phyloP scores from a whole-genome alignment of 768 basidiomycete genomes.

The Grammothele lineata region DNA sequence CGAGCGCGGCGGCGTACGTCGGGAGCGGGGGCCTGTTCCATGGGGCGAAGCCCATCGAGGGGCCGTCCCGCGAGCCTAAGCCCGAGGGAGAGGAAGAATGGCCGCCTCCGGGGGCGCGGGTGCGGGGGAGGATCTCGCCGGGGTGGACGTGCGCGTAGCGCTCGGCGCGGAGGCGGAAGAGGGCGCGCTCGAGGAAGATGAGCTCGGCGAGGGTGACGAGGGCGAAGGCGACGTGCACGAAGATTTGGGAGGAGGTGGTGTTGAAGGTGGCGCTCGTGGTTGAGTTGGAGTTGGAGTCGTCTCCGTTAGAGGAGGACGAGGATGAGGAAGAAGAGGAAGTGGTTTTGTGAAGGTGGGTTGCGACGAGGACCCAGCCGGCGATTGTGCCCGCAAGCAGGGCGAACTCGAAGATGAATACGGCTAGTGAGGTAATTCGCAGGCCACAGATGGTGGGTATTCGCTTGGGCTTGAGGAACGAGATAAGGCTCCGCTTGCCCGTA shows the following conservation, averaged over 20 bases:
- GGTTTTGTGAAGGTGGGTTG: constrained; percentile 20
- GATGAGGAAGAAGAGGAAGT: background rate
- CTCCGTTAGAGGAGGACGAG: background rate
- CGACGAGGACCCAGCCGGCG: constrained; percentile 50
- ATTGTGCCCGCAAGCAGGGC: constrained; percentile 42
- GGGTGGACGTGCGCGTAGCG: constrained; percentile 56
- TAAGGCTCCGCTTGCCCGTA: constrained; percentile 27
- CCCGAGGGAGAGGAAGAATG: too few relatives aligned
- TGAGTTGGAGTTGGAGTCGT: constrained; percentile 1
- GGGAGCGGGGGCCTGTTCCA: constrained; percentile 72
- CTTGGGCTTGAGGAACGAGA: constrained; percentile 40
- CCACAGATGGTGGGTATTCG: constrained; percentile 38
- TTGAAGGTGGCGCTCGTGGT: constrained; percentile 2
- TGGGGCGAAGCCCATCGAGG: constrained; percentile 39
- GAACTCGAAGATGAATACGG: constrained; percentile 37
- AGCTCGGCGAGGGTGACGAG: constrained; percentile 48
- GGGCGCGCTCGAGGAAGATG: constrained; percentile 58
- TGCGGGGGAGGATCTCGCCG: constrained; percentile 40
- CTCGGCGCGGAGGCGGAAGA: constrained; percentile 66
- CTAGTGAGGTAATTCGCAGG: constrained; percentile 41
- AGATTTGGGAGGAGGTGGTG: constrained; percentile 32
- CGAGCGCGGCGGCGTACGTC: constrained; percentile 67
- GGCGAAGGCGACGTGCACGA: constrained; percentile 61
- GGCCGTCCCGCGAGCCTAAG: background rate
- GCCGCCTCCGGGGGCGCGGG: constrained; percentile 4